Evolutionary conservation across 148 eudicot species (phyloP).

Genomic region (Cornus controversa): DNA sequence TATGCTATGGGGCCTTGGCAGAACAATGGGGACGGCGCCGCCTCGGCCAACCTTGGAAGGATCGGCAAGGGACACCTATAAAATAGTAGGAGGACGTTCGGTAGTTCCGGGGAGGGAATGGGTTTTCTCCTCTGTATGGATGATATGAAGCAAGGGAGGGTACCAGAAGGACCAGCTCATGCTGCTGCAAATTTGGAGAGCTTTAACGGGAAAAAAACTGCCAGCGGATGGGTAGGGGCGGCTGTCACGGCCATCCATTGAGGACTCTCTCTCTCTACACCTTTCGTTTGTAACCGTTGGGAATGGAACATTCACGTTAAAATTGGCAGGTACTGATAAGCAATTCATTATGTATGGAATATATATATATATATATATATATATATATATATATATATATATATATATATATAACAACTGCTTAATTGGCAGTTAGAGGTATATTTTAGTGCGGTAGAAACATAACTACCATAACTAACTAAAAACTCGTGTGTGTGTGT

Average conservation of each 20-base stretch:
- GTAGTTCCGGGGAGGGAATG: not conserved
- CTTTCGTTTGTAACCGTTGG: not conserved
- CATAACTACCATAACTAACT: too few species aligned
- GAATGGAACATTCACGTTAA: not conserved
- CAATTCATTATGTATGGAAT: too few species aligned
- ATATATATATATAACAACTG: too few species aligned
- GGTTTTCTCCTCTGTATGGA: too few species aligned
- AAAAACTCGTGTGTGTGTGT: too few species aligned
- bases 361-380: not conserved
- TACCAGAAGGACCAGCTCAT: not conserved
- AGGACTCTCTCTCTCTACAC: not conserved
- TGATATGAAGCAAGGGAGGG: not conserved
- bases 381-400: not conserved
- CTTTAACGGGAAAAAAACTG: not conserved
- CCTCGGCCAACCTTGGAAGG: constrained; percentile 3
- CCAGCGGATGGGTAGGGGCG: not conserved
- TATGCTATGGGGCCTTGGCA: not conserved
- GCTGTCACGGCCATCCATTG: constrained; percentile 8
- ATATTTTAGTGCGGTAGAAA: too few species aligned
- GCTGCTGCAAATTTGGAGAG: not conserved
- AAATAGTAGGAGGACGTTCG: not conserved
- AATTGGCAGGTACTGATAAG: constrained; percentile 1
- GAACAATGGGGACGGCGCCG: not conserved
- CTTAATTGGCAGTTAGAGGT: too few species aligned
- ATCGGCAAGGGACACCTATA: not conserved